Conservation (phyloP, 1,139 yeast genomes). For the Pichia sp. region DNA sequence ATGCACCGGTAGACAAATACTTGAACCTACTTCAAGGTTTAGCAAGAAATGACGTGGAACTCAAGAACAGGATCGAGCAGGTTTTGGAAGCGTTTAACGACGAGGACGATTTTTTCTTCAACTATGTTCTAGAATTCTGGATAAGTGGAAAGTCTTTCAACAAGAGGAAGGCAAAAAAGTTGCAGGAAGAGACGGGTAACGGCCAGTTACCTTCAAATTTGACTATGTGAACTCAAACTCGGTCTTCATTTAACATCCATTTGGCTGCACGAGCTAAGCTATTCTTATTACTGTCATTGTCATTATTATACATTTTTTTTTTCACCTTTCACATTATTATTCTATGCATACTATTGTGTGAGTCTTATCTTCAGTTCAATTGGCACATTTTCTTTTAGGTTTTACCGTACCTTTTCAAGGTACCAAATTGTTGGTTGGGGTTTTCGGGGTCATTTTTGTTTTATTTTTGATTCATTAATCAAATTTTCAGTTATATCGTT, state of each 20-base stretch:
- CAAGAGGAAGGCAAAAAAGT: constrained; percentile 25
- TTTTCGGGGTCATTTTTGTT: neutral
- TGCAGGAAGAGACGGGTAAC: constrained; percentile 18
- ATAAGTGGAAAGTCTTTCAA: constrained; percentile 30
- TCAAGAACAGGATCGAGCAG: constrained; percentile 25
- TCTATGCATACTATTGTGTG: neutral
- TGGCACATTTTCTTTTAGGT: constrained; percentile 1
- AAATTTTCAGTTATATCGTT: neutral
- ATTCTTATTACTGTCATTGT: neutral
- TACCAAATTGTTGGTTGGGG: neutral
- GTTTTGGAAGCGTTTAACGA: constrained; percentile 30
- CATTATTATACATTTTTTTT: neutral
- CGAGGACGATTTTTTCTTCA: constrained; percentile 31
- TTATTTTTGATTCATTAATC: neutral
- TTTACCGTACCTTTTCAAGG: neutral
- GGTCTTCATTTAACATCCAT: neutral
- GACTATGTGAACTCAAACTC: constrained; percentile 8
- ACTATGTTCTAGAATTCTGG: constrained; percentile 32
- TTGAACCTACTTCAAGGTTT: constrained; percentile 26
- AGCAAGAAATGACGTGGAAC: constrained; percentile 32
- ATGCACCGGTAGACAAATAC: constrained; percentile 28
- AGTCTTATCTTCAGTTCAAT: neutral
- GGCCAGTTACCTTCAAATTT: constrained; percentile 17
- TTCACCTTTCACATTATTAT: constrained; percentile 1
- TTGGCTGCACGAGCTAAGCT: neutral